phyloP scores from a whole-genome alignment of 2,329 filamentous ascomycete species.

The Pyricularia sp. region DNA sequence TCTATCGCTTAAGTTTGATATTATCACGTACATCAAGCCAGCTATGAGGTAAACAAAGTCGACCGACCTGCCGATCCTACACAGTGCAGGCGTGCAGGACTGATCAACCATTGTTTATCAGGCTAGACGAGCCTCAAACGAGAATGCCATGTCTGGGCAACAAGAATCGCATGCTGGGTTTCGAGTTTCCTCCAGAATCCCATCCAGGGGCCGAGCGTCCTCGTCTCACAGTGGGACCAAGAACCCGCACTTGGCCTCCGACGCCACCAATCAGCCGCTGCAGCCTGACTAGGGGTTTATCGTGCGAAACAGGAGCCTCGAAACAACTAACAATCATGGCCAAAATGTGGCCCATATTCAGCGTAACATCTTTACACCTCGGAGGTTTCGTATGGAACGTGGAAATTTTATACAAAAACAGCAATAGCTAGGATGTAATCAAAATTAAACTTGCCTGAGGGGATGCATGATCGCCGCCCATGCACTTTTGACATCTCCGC shows the following conservation, averaged over 20 bases:
- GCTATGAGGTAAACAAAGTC: neutral
- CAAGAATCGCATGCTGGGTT: constrained; percentile 6
- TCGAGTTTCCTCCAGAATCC: constrained; percentile 4
- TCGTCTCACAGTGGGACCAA: neutral
- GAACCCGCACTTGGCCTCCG: neutral
- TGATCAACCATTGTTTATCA: neutral
- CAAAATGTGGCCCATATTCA: neutral
- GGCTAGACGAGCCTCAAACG: neutral
- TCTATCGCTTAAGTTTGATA: neutral
- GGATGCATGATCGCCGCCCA: neutral
- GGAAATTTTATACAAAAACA: neutral
- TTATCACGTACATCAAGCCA: neutral
- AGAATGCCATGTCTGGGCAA: neutral
- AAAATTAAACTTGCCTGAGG: neutral
- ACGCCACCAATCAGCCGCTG: neutral
- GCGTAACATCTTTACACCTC: neutral
- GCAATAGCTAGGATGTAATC: neutral
- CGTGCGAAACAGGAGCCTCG: constrained; percentile 2
- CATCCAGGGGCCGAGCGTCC: neutral
- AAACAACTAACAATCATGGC: neutral
- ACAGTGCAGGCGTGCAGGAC: neutral
- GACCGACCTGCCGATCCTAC: neutral
- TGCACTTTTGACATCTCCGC: neutral
- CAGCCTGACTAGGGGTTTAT: neutral
- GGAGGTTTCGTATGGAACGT: neutral